Conservation (phyloP, 2,329 filamentous ascomycete species). For the Tolypocladium ovalisporum region DNA sequence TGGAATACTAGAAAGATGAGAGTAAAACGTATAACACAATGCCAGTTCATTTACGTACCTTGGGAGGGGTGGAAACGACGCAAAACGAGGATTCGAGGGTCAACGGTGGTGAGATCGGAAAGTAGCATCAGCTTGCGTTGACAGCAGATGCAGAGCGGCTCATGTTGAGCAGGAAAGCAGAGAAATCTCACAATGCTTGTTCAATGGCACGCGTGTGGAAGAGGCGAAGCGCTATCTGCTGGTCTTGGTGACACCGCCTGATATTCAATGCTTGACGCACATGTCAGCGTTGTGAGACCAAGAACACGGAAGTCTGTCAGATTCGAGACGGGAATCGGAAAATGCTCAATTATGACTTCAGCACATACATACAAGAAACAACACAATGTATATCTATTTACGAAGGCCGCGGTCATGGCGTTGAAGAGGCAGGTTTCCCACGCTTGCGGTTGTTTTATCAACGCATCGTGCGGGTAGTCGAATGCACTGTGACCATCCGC, state of each 20-base stretch:
- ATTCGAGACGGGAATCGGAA: too few relatives aligned
- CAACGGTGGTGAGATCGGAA: too few relatives aligned
- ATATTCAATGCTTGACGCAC: not conserved
- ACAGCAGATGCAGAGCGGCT: not conserved
- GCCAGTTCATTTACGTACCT: too few relatives aligned
- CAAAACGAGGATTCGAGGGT: not conserved
- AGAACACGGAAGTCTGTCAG: not conserved
- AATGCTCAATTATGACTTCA: too few relatives aligned
- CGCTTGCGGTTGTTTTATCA: not conserved
- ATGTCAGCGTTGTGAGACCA: not conserved
- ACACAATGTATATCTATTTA: too few relatives aligned
- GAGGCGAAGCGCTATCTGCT: not conserved
- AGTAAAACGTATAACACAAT: not conserved
- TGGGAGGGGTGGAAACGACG: too few relatives aligned
- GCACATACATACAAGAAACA: too few relatives aligned
- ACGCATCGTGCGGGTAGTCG: not conserved
- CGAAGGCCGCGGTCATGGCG: not conserved
- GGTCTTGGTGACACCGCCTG: not conserved
- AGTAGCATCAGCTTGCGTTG: not conserved
- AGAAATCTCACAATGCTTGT: too few relatives aligned
- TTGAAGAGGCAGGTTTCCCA: not conserved
- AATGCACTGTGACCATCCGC: not conserved
- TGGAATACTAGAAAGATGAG: not conserved
- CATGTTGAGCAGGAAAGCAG: not conserved
- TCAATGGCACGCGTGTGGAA: too few relatives aligned